phyloP scores from a whole-genome alignment of 495 filamentous ascomycete species.

The Penicillium cosmopolitanum region DNA sequence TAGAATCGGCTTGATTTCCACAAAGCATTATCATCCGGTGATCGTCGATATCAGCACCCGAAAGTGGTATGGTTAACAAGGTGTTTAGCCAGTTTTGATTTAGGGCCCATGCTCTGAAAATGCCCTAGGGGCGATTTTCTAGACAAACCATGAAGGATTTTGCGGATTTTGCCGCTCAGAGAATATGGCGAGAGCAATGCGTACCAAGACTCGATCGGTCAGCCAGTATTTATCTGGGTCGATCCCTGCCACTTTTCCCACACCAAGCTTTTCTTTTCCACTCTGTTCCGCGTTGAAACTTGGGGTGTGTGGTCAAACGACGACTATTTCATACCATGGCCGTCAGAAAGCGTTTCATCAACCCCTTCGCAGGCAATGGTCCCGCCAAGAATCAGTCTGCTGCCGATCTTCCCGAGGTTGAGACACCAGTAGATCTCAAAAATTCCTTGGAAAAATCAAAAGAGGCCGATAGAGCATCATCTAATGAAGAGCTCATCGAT shows the following conservation, averaged over 20 bases:
- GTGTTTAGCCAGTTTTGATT: background rate
- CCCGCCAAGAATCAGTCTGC: background rate
- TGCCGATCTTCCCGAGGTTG: background rate
- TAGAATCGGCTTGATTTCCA: conserved; percentile 4
- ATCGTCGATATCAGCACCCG: background rate
- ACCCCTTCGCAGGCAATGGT: conserved; percentile 7
- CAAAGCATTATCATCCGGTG: background rate
- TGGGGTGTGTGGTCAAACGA: background rate
- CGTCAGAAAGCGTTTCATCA: conserved; percentile 17
- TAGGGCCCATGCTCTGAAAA: background rate
- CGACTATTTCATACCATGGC: conserved; percentile 6
- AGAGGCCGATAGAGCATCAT: background rate
- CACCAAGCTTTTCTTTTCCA: too few relatives aligned
- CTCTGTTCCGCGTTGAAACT: background rate
- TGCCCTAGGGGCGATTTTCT: background rate
- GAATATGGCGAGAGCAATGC: background rate
- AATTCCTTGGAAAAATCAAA: conserved; percentile 4
- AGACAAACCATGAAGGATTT: background rate
- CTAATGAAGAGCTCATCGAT: conserved; percentile 7
- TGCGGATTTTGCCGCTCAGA: conserved; percentile 4
- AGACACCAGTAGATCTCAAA: conserved; percentile 5
- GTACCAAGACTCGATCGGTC: background rate
- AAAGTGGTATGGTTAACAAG: background rate
- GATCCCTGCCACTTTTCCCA: background rate
- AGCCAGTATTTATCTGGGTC: background rate